These are phyloP conservation scores for Aristolochia contorta DNA, from an alignment of 164 flowering plant genomes.

Conservation along the genomic window DNA sequence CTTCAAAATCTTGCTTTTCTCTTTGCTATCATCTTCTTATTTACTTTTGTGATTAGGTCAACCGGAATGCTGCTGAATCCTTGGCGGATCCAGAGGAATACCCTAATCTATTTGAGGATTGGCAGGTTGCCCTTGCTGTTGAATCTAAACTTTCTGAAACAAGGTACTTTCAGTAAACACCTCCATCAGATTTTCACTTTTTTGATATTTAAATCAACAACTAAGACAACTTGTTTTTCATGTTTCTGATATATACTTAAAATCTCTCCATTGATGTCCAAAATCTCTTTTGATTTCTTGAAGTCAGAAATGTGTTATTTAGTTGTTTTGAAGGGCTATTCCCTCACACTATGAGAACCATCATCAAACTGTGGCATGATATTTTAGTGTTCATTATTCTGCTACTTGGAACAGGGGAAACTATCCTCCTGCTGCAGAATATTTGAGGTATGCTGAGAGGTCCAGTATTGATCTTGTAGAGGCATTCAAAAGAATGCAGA, in stretches of 20 bases:
- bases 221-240: too few species aligned
- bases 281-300: too few species aligned
- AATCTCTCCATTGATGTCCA: too few species aligned
- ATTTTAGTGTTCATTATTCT: too few species aligned
- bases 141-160: constrained; percentile 69
- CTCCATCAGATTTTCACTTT: not conserved
- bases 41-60: constrained; percentile 37
- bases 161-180: constrained; percentile 31
- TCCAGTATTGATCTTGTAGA: constrained; percentile 44
- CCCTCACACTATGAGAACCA: too few species aligned
- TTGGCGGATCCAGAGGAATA: constrained; percentile 98
- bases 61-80: constrained; percentile 95
- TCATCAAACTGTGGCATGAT: too few species aligned
- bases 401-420: constrained; percentile 21
- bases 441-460: constrained; percentile 27
- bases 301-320: too few species aligned
- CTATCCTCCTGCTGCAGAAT: constrained; percentile 46
- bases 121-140: constrained; percentile 87
- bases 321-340: too few species aligned
- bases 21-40: not conserved
- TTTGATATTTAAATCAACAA: not conserved
- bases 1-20: too few species aligned
- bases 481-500: constrained; percentile 42
- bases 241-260: too few species aligned
- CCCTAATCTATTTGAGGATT: constrained; percentile 90